A percentile compares a stretch with the other conserved stretches of the same genome.
These are phyloP conservation scores for Candida maesae DNA, from an alignment of 805 yeast genomes.

Conservation along the genomic window DNA sequence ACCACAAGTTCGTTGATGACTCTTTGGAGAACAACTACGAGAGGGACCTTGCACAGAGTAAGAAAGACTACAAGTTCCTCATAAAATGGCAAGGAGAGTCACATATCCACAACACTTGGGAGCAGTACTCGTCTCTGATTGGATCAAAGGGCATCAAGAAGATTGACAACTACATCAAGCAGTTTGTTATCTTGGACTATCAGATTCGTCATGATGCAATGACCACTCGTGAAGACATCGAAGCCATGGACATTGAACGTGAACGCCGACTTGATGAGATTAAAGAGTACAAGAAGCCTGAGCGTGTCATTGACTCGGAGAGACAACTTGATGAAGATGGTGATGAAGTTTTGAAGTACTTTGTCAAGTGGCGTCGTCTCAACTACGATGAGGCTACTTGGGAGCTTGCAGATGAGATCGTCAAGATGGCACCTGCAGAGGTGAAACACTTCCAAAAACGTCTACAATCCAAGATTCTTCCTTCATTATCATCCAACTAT, in stretches of 20 bases:
- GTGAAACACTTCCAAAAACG: conserved; percentile 82
- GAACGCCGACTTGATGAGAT: conserved; percentile 82
- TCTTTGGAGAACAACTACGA: conserved; percentile 28
- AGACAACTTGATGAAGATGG: conserved; percentile 61
- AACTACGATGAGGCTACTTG: conserved; percentile 96
- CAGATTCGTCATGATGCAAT: conserved; percentile 74
- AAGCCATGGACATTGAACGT: conserved; percentile 86
- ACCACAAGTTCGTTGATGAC: conserved; percentile 45
- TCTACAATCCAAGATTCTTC: conserved; percentile 77
- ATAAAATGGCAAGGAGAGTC: conserved; percentile 87
- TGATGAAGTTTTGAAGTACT: conserved; percentile 66
- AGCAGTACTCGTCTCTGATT: conserved; percentile 47
- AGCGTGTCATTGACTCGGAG: conserved; percentile 83
- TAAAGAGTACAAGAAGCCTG: conserved; percentile 80
- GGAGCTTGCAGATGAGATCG: conserved; percentile 91
- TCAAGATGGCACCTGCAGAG: conserved; percentile 75
- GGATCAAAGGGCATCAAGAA: conserved; percentile 72
- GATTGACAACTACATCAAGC: conserved; percentile 86
- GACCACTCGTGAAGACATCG: conserved; percentile 88
- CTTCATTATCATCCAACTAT: conserved; percentile 74
- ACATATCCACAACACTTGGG: conserved; percentile 96
- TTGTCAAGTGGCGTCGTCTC: conserved; percentile 90
- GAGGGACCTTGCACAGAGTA: conserved; percentile 47
- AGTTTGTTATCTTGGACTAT: conserved; percentile 65
- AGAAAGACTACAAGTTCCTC: conserved; percentile 53